phyloP scores from a whole-genome alignment of 2,329 filamentous ascomycete genomes.

The Scytalidium sp. region DNA sequence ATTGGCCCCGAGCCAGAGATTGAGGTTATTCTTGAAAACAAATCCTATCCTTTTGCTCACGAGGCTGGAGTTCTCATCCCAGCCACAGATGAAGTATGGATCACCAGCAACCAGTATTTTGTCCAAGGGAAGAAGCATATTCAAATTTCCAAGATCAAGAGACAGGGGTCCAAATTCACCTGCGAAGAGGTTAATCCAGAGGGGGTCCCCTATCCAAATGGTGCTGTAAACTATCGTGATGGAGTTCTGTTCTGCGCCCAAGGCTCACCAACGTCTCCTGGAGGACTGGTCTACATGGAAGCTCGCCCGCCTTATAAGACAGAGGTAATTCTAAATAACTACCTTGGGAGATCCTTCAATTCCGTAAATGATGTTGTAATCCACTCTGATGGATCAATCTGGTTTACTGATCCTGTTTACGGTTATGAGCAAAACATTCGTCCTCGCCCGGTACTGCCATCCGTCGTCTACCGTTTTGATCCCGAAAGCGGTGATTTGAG shows the following conservation, averaged over 20 bases:
- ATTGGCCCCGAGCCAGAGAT: conserved; percentile 46
- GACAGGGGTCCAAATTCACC: conserved; percentile 18
- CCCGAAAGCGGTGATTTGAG: conserved; percentile 46
- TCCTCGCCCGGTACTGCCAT: conserved; percentile 46
- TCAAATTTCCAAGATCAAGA: conserved; percentile 12
- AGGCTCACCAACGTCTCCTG: conserved; percentile 8
- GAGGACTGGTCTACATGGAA: conserved; percentile 19
- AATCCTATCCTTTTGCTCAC: conserved; percentile 38
- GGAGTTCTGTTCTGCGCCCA: conserved; percentile 23
- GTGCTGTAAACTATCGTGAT: conserved; percentile 17
- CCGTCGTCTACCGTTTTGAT: conserved; percentile 57
- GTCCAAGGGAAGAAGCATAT: conserved; percentile 5
- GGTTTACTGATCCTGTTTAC: conserved; percentile 62
- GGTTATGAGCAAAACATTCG: conserved; percentile 58
- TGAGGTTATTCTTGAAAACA: conserved; percentile 36
- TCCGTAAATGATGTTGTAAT: conserved; percentile 58
- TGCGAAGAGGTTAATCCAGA: conserved; percentile 11
- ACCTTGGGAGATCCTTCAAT: conserved; percentile 55
- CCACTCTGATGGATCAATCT: conserved; percentile 52
- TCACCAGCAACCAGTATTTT: conserved; percentile 13
- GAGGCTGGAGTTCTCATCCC: conserved; percentile 49
- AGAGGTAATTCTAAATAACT: conserved; percentile 54
- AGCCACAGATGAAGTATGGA: conserved; percentile 11
- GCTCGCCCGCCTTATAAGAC: conserved; percentile 11
- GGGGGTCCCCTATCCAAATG: conserved; percentile 14